These are phyloP conservation scores for Coemansia sp. DNA, from an alignment of 192 early-diverging fungal species.

Conservation along the genomic window DNA sequence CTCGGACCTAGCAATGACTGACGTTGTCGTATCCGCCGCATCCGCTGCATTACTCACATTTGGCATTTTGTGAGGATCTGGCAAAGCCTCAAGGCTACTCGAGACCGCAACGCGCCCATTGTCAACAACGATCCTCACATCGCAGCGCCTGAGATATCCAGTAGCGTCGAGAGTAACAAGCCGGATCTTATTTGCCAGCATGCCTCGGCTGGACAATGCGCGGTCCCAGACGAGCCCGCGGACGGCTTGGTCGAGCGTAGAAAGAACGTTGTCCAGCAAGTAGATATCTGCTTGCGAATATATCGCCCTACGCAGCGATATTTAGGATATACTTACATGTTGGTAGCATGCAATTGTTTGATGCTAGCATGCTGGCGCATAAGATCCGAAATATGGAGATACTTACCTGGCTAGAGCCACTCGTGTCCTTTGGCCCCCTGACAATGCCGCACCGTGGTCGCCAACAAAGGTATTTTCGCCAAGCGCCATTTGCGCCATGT, in stretches of 20 bases:
- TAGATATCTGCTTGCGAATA: conserved; percentile 78
- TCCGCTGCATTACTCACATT: neutral
- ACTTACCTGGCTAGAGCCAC: conserved; percentile 60
- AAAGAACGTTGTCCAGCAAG: conserved; percentile 79
- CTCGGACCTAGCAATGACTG: neutral
- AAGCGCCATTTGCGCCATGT: conserved; percentile 59
- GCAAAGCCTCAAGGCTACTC: neutral
- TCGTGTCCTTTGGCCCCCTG: conserved; percentile 61
- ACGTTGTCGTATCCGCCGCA: neutral
- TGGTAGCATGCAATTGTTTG: no score
- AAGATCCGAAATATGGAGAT: no score
- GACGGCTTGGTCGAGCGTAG: conserved; percentile 74
- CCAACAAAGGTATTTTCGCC: conserved; percentile 64
- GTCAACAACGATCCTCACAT: conserved; percentile 46
- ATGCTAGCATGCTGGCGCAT: no score
- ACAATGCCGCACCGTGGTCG: conserved; percentile 36
- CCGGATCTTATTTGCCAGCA: conserved; percentile 30
- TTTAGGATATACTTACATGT: conserved; percentile 57
- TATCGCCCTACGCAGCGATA: conserved; percentile 58
- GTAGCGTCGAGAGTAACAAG: conserved; percentile 59
- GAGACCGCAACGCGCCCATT: conserved; percentile 21
- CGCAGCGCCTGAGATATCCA: conserved; percentile 48
- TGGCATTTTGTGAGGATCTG: neutral
- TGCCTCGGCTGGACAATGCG: conserved; percentile 36
- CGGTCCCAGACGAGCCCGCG: conserved; percentile 69